A percentile compares a stretch with the other conserved stretches of the same genome.
Evolutionary conservation across 2,329 filamentous ascomycete species (phyloP).

Genomic region (Podosphaera aphanis): DNA sequence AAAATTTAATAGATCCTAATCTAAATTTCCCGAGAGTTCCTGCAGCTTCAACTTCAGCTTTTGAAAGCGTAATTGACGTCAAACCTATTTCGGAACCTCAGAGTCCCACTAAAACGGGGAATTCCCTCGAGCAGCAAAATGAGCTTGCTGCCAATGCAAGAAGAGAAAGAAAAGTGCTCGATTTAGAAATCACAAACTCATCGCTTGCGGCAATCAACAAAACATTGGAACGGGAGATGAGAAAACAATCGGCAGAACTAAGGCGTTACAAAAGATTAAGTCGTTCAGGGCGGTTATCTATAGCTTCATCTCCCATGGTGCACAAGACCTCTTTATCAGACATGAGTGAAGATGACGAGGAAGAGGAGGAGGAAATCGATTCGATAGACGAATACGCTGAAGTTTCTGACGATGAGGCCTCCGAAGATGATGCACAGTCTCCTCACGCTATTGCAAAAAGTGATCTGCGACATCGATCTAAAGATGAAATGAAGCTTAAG

Average conservation of each 20-base stretch:
- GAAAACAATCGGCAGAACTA: slow-evolving; percentile 74
- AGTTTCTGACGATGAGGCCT: slow-evolving; percentile 25
- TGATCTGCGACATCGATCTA: slow-evolving; percentile 33
- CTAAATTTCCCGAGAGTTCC: slow-evolving; percentile 5
- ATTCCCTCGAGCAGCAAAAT: slow-evolving; percentile 35
- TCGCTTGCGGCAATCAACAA: slow-evolving; percentile 88
- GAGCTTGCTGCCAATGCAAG: slow-evolving; percentile 74
- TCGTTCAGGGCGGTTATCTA: slow-evolving; percentile 50
- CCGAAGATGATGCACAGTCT: slow-evolving; percentile 16
- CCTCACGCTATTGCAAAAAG: slow-evolving; percentile 20
- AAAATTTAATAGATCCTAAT: slow-evolving; percentile 5
- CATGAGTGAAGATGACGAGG: slow-evolving; percentile 25
- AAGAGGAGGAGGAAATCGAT: slow-evolving; percentile 22
- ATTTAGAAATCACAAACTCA: slow-evolving; percentile 89
- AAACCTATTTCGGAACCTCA: slow-evolving; percentile 3
- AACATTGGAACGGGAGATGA: slow-evolving; percentile 70
- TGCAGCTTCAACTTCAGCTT: background rate
- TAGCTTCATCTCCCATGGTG: slow-evolving; percentile 25
- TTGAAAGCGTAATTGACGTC: background rate
- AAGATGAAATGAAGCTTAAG: slow-evolving; percentile 63
- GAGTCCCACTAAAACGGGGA: slow-evolving; percentile 33
- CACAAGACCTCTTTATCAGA: slow-evolving; percentile 21
- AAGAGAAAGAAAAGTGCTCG: slow-evolving; percentile 80
- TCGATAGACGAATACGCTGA: slow-evolving; percentile 22
- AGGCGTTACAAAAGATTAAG: slow-evolving; percentile 71